Base-by-base conservation (phyloP, 23 red algal genomes). In the Cyanidioschyzon merolae region DNA sequence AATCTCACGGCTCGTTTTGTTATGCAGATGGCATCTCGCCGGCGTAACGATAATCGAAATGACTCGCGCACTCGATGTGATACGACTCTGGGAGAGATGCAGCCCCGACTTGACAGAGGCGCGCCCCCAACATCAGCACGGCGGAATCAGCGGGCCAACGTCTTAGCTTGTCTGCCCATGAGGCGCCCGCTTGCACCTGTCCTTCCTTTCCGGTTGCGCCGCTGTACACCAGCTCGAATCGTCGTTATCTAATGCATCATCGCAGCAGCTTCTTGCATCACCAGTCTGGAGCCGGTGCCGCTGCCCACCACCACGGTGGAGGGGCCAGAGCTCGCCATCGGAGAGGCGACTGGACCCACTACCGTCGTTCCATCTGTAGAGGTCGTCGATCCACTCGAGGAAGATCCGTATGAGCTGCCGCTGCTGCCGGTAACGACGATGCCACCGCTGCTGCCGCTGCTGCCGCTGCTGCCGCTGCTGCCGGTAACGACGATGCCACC, bases 391-490 rank as follows among this genome's bases (percentile, higher is more conserved):
- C 12, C 7, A 21, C 45, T 54, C 63, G 63, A 27, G 12, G 63
- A 71, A 27, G 21, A 71, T 7, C 3, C 12, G n/a, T 25, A 15
- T 7, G 12, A 71, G 63, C 63, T 27, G 29, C 63, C 30, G 63
- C 63, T 71, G 63, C 63, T 71, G 63, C 63, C 30, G 63, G 12
- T 71, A 27, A 7, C 32, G 63, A 7, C 30, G n/a, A 71, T 27
- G 63, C 7, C 30, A 7, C 7, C 63, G 63, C 16, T 54, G 21
- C 45, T 21, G 45, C 45, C 45, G 21, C 21, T 7, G 45, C 45
- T 54, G 45, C 45, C 30, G 63, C 63, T 35, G 63, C 63, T 71
- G 63, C 63, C 30, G 63, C 63, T 71, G 63, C 63, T 71, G 63
- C 63, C 30, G 63, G 12, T 71, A 27, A 7, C 32, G 63, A 7